Evolutionary conservation across 1,139 yeast genomes (phyloP).

Genomic region (Kodamaea ohmeri): DNA sequence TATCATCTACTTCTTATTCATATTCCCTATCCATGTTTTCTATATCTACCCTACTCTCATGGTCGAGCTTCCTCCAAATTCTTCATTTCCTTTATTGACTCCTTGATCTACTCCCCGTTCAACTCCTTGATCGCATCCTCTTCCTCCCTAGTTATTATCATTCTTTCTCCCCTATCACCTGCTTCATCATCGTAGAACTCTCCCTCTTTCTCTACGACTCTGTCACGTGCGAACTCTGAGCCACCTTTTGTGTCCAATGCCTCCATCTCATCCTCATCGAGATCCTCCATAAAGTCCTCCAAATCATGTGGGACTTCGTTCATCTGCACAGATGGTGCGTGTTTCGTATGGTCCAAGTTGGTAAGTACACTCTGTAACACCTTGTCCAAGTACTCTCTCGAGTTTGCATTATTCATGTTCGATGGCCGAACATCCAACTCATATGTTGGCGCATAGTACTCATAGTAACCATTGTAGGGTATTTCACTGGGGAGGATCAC

Average conservation of each 20-base stretch:
- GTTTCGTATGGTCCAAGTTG: constrained; percentile 82
- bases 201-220: constrained; percentile 57
- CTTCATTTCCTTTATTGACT: not conserved
- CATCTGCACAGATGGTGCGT: constrained; percentile 95
- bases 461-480: constrained; percentile 95
- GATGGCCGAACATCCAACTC: constrained; percentile 90
- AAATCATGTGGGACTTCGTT: constrained; percentile 84
- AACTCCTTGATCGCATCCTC: constrained; percentile 36
- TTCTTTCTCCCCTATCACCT: constrained; percentile 42
- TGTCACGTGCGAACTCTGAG: constrained; percentile 78
- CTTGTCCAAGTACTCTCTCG: constrained; percentile 87
- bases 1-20: not conserved
- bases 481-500: constrained; percentile 74
- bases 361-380: constrained; percentile 72
- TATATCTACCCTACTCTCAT: not conserved
- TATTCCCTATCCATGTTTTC: not conserved
- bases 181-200: constrained; percentile 67
- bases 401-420: constrained; percentile 94
- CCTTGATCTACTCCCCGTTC: constrained; percentile 18
- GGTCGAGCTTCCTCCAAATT: no score
- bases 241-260: constrained; percentile 92
- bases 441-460: constrained; percentile 95
- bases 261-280: constrained; percentile 67
- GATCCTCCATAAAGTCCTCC: constrained; percentile 70
- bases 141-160: constrained; percentile 27